These are phyloP conservation scores for Misopates orontium DNA, from an alignment of 257 asterid genomes.

Conservation along the genomic window DNA sequence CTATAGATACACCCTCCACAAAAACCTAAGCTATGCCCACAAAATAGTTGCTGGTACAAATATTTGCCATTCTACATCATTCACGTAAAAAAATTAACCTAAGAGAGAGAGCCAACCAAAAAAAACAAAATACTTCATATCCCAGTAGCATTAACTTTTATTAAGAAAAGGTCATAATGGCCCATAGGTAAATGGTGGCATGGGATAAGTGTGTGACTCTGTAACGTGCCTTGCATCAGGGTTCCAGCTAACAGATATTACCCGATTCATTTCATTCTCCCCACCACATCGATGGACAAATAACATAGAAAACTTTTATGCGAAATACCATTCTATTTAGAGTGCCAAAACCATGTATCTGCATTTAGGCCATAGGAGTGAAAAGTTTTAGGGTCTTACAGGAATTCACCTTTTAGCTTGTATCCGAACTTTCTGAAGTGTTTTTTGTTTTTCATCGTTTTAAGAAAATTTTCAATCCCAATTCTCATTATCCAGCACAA, in stretches of 20 bases:
- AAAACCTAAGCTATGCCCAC: background rate
- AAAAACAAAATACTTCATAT: background rate
- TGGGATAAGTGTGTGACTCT: background rate
- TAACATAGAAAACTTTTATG: background rate
- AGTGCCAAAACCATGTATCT: background rate
- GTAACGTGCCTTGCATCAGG: background rate
- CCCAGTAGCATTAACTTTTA: background rate
- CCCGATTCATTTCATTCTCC: background rate
- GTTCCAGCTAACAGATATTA: too few species aligned
- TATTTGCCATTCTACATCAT: background rate
- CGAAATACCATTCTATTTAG: background rate
- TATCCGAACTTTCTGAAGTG: too few species aligned
- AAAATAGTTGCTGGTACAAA: background rate
- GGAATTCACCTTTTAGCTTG: too few species aligned
- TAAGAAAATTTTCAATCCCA: too few species aligned
- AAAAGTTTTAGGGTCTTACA: too few species aligned
- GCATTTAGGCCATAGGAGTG: background rate
- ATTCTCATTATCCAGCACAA: too few species aligned
- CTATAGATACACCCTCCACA: background rate
- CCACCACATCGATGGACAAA: background rate
- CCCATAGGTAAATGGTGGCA: background rate
- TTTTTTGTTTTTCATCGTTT: too few species aligned
- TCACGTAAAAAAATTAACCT: background rate
- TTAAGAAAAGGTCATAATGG: background rate
- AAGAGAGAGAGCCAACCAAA: background rate